phyloP scores from a whole-genome alignment of 352 stramenopile genomes.

The Vaucheria bursata region DNA sequence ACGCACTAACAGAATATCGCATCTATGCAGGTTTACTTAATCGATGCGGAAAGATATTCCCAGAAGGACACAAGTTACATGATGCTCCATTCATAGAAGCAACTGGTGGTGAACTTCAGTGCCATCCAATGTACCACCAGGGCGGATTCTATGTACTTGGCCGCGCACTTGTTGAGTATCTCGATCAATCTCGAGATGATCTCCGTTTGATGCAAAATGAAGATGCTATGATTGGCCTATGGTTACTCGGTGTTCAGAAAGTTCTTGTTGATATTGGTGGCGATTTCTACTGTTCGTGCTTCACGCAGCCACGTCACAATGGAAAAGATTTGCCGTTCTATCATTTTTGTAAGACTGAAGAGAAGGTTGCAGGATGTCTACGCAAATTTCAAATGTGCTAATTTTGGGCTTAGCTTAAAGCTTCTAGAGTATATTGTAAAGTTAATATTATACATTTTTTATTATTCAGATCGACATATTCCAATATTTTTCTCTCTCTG shows the following conservation, averaged over 20 bases:
- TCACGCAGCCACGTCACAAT: slow-evolving; percentile 13
- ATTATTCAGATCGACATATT: no score
- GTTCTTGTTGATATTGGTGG: slow-evolving; percentile 39
- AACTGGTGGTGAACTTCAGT: slow-evolving; percentile 32
- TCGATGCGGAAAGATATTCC: slow-evolving; percentile 41
- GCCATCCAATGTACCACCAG: slow-evolving; percentile 48
- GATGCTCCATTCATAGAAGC: slow-evolving; percentile 24
- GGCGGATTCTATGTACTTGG: slow-evolving; percentile 42
- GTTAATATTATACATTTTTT: no score
- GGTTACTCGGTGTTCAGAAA: slow-evolving; percentile 29
- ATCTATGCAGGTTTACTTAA: slow-evolving; percentile 39
- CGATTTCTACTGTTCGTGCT: slow-evolving; percentile 42
- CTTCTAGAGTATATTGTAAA: no score
- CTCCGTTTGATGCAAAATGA: slow-evolving; percentile 36
- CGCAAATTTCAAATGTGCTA: no score
- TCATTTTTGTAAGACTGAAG: slow-evolving; percentile 45
- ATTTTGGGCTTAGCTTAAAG: no score
- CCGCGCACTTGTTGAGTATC: slow-evolving; percentile 27
- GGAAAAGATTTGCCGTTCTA: slow-evolving; percentile 22
- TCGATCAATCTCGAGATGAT: slow-evolving; percentile 21
- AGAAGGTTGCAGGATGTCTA: no score
- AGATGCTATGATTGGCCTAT: slow-evolving; percentile 46
- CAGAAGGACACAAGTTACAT: slow-evolving; percentile 35
- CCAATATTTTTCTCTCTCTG: no score
- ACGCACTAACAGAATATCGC: slow-evolving; percentile 1